Evolutionary conservation across 192 early-diverging fungal genomes (phyloP).

Genomic region (Paraglomus brasilianum): DNA sequence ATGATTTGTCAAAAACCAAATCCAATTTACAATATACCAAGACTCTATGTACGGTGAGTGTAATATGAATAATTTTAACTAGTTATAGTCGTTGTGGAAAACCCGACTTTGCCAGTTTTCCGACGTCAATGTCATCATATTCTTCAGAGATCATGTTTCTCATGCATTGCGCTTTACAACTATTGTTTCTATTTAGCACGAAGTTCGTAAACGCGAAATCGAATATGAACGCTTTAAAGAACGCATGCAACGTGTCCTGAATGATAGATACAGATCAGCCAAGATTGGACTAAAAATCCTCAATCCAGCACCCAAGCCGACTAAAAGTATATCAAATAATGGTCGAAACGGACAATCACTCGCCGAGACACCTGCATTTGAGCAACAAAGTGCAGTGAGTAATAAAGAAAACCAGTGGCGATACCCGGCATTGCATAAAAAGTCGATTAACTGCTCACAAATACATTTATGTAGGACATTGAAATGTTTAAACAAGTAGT

Average conservation of each 20-base stretch:
- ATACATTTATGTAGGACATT: slow-evolving; percentile 2
- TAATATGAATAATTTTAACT: slow-evolving; percentile 7
- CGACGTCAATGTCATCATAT: too few species aligned
- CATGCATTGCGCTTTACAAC: too few species aligned
- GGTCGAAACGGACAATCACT: too few species aligned
- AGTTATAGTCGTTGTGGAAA: too few species aligned
- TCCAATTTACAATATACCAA: slow-evolving; percentile 51
- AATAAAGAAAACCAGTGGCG: too few species aligned
- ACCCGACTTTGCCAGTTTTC: too few species aligned
- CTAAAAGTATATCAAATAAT: background rate
- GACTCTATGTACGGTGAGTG: slow-evolving; percentile 51
- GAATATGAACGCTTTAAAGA: slow-evolving; percentile 30
- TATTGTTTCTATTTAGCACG: slow-evolving; percentile 21
- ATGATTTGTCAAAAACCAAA: slow-evolving; percentile 50
- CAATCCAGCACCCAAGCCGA: slow-evolving; percentile 10
- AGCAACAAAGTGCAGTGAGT: too few species aligned
- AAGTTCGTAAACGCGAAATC: slow-evolving; percentile 20
- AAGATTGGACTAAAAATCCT: background rate
- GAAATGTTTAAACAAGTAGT: slow-evolving; percentile 23
- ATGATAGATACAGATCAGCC: slow-evolving; percentile 11
- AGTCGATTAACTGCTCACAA: background rate
- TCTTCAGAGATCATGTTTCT: too few species aligned
- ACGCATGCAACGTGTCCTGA: slow-evolving; percentile 23
- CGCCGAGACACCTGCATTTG: too few species aligned
- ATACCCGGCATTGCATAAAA: too few species aligned